Percentiles rank a stretch among this genome's conserved stretches.
These are phyloP conservation scores for Falciphora oryzae DNA, from an alignment of 2,329 filamentous ascomycete species.

Conservation along the genomic window DNA sequence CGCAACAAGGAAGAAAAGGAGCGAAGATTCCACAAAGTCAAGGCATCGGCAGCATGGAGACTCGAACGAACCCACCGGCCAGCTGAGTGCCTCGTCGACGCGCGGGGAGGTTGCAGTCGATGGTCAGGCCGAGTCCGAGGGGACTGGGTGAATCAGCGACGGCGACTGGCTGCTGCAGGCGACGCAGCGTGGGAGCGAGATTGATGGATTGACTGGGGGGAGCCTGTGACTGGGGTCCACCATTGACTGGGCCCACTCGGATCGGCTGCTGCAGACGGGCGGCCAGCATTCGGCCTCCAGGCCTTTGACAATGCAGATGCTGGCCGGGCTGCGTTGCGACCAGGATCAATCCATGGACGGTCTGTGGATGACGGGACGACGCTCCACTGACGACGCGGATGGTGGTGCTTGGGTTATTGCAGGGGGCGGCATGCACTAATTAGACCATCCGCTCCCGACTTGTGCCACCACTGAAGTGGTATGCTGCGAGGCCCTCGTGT, in stretches of 20 bases:
- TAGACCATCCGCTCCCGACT: no score
- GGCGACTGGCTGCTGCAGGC: background rate
- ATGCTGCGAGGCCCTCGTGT: background rate
- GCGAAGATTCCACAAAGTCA: background rate
- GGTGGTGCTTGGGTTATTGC: background rate
- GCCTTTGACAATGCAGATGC: background rate
- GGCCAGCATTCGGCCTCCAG: background rate
- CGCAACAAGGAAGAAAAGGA: background rate
- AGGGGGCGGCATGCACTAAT: background rate
- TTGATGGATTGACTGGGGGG: background rate
- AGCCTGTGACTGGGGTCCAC: no score
- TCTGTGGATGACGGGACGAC: background rate
- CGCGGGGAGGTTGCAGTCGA: conserved; percentile 1
- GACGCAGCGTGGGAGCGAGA: background rate
- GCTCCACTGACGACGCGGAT: background rate
- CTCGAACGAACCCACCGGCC: background rate
- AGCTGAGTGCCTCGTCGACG: background rate
- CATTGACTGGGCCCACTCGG: background rate
- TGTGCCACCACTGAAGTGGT: background rate
- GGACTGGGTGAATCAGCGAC: background rate
- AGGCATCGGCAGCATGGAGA: background rate
- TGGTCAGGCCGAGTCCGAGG: background rate
- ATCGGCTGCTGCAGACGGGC: background rate
- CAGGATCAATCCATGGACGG: background rate
- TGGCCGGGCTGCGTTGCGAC: background rate